Conservation (phyloP, 2,329 filamentous ascomycete genomes). For the Neospermospora avenae region DNA sequence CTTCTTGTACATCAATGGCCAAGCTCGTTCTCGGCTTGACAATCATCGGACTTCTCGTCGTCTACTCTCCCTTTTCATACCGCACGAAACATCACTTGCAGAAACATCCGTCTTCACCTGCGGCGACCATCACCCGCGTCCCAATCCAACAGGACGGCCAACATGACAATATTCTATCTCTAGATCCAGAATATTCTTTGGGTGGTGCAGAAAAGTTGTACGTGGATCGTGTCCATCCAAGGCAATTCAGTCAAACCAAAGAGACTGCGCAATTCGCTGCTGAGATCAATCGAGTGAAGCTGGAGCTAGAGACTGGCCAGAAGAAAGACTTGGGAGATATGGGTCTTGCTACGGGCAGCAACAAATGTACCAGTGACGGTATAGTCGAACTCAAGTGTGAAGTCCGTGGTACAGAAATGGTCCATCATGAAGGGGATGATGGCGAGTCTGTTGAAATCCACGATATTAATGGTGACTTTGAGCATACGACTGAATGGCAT, state of each 20-base stretch:
- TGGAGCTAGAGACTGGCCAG: neutral
- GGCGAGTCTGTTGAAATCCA: too few relatives aligned
- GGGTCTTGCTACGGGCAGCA: neutral
- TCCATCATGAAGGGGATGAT: too few relatives aligned
- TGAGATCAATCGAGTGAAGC: neutral
- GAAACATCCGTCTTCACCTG: neutral
- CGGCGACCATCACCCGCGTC: neutral
- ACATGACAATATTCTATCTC: neutral
- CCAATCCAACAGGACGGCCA: neutral
- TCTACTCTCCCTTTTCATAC: neutral
- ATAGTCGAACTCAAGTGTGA: neutral
- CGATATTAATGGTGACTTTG: too few relatives aligned
- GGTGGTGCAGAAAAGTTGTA: neutral
- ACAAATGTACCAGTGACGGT: neutral
- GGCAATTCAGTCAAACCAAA: neutral
- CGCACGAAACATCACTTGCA: neutral
- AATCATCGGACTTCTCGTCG: neutral
- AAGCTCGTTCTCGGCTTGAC: neutral
- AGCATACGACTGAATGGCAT: too few relatives aligned
- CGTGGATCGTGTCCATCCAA: neutral
- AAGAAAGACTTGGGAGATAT: neutral
- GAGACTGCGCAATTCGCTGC: neutral
- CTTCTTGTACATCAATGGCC: neutral
- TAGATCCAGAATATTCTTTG: neutral
- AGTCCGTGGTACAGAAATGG: neutral